Evolutionary conservation across 306 rosid genomes (phyloP).

Genomic region (Begonia fuchsioides): DNA sequence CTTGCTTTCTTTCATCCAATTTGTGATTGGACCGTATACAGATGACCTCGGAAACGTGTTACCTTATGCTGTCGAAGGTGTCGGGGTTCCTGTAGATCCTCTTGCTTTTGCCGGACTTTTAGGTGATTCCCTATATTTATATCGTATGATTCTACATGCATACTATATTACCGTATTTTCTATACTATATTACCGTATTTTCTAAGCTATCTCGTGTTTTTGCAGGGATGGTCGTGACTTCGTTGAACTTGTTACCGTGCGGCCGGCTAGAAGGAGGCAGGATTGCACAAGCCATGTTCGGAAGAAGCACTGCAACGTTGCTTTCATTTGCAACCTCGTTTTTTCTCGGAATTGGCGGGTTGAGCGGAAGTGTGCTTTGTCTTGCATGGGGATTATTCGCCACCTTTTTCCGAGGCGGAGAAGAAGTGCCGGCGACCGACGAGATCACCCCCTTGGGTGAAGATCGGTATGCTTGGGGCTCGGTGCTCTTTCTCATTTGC

Average conservation of each 20-base stretch:
- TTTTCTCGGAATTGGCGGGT: conserved; percentile 70
- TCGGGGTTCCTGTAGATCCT: conserved; percentile 95
- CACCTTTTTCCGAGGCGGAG: conserved; percentile 84
- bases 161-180: no score
- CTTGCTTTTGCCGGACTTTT: conserved; percentile 94
- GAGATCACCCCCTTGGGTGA: conserved; percentile 74
- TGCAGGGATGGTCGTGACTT: conserved; percentile 92
- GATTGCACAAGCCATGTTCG: conserved; percentile 86
- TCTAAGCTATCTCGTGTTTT: background rate
- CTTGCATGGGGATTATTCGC: conserved; percentile 94
- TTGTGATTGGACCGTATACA: conserved; percentile 73
- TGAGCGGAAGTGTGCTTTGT: conserved; percentile 86
- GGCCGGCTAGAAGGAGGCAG: conserved; percentile 96
- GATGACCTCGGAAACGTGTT: conserved; percentile 94
- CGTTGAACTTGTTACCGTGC: conserved; percentile 73
- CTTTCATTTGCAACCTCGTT: conserved; percentile 66
- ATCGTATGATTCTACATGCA: background rate
- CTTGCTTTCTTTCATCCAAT: conserved; percentile 69
- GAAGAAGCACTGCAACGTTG: conserved; percentile 62
- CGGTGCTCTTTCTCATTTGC: conserved; percentile 64
- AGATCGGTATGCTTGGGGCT: conserved; percentile 72
- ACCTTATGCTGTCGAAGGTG: conserved; percentile 94
- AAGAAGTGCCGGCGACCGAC: conserved; percentile 76
- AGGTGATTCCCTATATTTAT: conserved; percentile 24
- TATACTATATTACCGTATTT: no score